These are phyloP conservation scores for Syzygium grande DNA, from an alignment of 345 rosid species.

Conservation along the genomic window DNA sequence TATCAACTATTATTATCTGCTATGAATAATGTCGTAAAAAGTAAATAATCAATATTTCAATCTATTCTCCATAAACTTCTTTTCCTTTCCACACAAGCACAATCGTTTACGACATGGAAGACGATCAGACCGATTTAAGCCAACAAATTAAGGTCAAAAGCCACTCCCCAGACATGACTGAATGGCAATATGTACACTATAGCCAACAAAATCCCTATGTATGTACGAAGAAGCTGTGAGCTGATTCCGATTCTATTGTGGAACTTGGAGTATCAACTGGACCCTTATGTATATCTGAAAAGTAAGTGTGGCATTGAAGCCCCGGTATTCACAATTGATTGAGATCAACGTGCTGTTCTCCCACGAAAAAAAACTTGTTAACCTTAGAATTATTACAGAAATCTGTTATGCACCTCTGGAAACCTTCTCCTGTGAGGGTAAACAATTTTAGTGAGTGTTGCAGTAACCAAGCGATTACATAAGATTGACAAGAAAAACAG, in stretches of 20 bases:
- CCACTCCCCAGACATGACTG: neutral
- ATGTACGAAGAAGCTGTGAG: neutral
- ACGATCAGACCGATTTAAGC: neutral
- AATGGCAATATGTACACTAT: neutral
- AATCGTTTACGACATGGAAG: neutral
- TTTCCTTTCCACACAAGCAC: neutral
- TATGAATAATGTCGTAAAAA: neutral
- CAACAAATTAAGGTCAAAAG: neutral
- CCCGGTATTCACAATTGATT: slow-evolving; percentile 7
- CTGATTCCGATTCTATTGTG: neutral
- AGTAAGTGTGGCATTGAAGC: neutral
- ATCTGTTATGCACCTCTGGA: slow-evolving; percentile 50
- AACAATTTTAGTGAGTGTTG: neutral
- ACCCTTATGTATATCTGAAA: neutral
- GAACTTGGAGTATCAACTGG: neutral
- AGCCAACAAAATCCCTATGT: neutral
- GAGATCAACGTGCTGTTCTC: neutral
- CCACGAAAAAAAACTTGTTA: neutral
- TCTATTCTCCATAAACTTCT: neutral
- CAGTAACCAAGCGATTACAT: neutral
- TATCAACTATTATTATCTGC: neutral
- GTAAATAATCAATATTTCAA: neutral
- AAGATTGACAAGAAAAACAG: neutral
- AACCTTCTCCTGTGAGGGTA: slow-evolving; percentile 37
- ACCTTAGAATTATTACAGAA: neutral